Conservation (phyloP, 2,329 filamentous ascomycete species). For the Aspergillus sclerotialis region DNA sequence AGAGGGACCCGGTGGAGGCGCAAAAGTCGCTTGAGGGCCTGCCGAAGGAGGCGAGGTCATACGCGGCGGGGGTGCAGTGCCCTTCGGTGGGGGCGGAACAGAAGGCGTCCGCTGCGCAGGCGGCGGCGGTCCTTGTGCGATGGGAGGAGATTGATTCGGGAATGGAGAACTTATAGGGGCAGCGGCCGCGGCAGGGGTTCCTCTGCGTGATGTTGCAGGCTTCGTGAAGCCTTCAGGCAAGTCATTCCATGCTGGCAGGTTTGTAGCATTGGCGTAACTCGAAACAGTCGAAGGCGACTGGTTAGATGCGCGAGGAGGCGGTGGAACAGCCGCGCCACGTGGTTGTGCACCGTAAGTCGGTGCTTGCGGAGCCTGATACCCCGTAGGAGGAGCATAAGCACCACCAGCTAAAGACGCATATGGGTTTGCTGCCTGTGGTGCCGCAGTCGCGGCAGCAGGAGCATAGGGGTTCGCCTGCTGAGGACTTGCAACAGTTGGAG, state of each 20-base stretch:
- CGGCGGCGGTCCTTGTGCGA: slow-evolving; percentile 43
- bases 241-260: slow-evolving; percentile 87
- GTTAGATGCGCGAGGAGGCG: slow-evolving; percentile 59
- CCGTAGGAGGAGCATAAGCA: slow-evolving; percentile 31
- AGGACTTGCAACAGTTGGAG: slow-evolving; percentile 25
- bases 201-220: slow-evolving; percentile 61
- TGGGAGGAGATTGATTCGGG: slow-evolving; percentile 52
- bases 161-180: slow-evolving; percentile 70
- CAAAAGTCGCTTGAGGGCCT: slow-evolving; percentile 51
- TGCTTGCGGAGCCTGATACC: slow-evolving; percentile 51
- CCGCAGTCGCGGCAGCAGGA: slow-evolving; percentile 8
- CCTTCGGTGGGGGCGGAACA: slow-evolving; percentile 79
- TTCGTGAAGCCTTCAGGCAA: slow-evolving; percentile 76
- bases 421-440: slow-evolving; percentile 15
- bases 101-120: slow-evolving; percentile 61
- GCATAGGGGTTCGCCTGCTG: slow-evolving; percentile 11
- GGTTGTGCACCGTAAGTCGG: slow-evolving; percentile 41
- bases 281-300: slow-evolving; percentile 62
- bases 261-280: slow-evolving; percentile 55
- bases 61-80: slow-evolving; percentile 56
- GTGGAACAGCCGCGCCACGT: slow-evolving; percentile 43
- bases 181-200: slow-evolving; percentile 59
- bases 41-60: slow-evolving; percentile 63
- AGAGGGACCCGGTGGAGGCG: slow-evolving; percentile 60
- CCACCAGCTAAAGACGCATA: slow-evolving; percentile 26